Evolutionary conservation across 805 yeast species (phyloP).

Genomic region (Starmera dryadoides): DNA sequence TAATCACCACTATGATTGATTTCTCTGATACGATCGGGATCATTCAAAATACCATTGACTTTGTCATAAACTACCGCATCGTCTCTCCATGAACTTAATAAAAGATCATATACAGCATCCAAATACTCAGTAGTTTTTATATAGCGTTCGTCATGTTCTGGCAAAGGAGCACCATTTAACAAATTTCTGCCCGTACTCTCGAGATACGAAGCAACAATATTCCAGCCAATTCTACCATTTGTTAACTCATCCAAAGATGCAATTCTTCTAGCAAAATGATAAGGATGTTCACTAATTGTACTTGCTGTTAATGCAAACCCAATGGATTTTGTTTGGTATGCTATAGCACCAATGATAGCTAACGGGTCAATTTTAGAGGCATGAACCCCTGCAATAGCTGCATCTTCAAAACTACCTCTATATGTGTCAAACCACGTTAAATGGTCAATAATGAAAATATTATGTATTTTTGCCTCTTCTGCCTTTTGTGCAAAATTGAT

Average conservation of each 20-base stretch:
- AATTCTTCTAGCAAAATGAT: constrained; percentile 30
- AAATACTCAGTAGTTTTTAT: constrained; percentile 31
- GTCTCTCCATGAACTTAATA: constrained; percentile 34
- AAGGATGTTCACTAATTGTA: constrained; percentile 35
- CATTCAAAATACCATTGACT: constrained; percentile 21
- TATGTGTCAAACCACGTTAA: constrained; percentile 30
- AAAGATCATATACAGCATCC: constrained; percentile 28
- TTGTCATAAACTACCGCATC: constrained; percentile 23
- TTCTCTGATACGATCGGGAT: constrained; percentile 26
- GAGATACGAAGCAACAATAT: constrained; percentile 33
- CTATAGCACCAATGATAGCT: constrained; percentile 25
- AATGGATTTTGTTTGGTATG: constrained; percentile 29
- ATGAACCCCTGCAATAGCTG: constrained; percentile 10
- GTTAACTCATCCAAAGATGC: constrained; percentile 35
- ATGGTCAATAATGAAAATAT: constrained; percentile 29
- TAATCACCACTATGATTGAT: constrained; percentile 30
- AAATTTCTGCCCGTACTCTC: constrained; percentile 33
- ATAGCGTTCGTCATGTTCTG: constrained; percentile 34
- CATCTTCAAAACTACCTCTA: constrained; percentile 18
- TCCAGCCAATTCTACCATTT: constrained; percentile 37
- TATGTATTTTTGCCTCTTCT: constrained; percentile 26
- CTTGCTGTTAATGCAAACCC: constrained; percentile 32
- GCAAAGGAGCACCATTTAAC: constrained; percentile 25
- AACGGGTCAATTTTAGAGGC: constrained; percentile 26
- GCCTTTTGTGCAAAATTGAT: constrained; percentile 25